Evolutionary conservation across 768 basidiomycete species (phyloP).

Genomic region (Suillus spraguei): DNA sequence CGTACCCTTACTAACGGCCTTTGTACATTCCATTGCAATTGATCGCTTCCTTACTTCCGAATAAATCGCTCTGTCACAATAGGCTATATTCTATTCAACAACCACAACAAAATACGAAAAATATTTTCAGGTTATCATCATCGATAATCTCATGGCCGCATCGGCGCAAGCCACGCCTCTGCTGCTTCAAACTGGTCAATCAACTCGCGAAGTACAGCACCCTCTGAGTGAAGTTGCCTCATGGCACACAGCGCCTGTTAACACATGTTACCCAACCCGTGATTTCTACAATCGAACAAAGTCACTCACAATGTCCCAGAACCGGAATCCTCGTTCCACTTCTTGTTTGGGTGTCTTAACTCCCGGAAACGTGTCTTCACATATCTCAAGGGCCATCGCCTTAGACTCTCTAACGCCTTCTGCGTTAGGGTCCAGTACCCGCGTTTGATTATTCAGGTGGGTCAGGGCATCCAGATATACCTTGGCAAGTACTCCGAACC

Average conservation of each 20-base stretch:
- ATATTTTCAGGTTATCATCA: constrained; percentile 6
- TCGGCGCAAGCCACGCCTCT: constrained; percentile 90
- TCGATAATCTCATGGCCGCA: constrained; percentile 66
- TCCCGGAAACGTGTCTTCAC: constrained; percentile 93
- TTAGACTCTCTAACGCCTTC: constrained; percentile 85
- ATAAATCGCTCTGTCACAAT: constrained; percentile 8
- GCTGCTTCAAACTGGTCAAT: constrained; percentile 97
- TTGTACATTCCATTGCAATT: constrained; percentile 3
- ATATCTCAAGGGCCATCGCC: constrained; percentile 83
- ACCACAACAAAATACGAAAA: background rate
- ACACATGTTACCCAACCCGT: constrained; percentile 27
- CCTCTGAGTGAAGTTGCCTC: constrained; percentile 84
- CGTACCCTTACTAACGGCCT: constrained; percentile 13
- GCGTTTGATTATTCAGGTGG: constrained; percentile 78
- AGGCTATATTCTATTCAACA: constrained; percentile 7
- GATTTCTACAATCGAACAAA: constrained; percentile 17
- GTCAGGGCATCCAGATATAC: constrained; percentile 94
- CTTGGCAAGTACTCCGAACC: constrained; percentile 96
- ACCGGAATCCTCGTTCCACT: constrained; percentile 95
- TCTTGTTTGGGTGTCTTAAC: constrained; percentile 87
- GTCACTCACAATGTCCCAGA: constrained; percentile 93
- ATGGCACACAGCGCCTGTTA: constrained; percentile 82
- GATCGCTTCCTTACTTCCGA: constrained; percentile 14
- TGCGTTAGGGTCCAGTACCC: constrained; percentile 76
- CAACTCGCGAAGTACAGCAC: constrained; percentile 80